Evolutionary conservation across 441 rosid species (phyloP).

Genomic region (Syzygium malaccense): DNA sequence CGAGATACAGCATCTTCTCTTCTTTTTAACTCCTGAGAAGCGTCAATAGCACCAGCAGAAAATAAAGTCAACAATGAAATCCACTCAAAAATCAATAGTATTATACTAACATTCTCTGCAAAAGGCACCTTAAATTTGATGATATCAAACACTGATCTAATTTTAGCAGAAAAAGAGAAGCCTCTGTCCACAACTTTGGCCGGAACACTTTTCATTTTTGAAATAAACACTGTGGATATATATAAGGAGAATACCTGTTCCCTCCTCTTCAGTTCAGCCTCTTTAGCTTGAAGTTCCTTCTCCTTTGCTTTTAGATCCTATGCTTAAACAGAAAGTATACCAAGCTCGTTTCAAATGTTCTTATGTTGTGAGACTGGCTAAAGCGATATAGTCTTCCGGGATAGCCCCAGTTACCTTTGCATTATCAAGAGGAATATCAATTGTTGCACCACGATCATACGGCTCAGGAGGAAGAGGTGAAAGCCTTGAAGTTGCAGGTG

Average conservation of each 20-base stretch:
- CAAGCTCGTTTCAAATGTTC: background rate
- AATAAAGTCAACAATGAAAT: background rate
- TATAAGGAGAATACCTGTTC: slow-evolving; percentile 57
- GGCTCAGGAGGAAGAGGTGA: slow-evolving; percentile 98
- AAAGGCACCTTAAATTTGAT: background rate
- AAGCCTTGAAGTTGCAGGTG: slow-evolving; percentile 68
- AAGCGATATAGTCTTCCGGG: background rate
- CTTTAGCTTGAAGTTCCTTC: slow-evolving; percentile 89
- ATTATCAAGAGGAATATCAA: slow-evolving; percentile 78
- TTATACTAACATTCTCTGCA: background rate
- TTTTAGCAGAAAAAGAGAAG: background rate
- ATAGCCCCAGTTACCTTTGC: slow-evolving; percentile 42
- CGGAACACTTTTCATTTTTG: background rate
- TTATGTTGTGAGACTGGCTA: background rate
- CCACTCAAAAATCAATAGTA: background rate
- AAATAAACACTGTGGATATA: background rate
- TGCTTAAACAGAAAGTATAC: slow-evolving; percentile 3
- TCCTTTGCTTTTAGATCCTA: slow-evolving; percentile 86
- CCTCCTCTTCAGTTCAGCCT: slow-evolving; percentile 74
- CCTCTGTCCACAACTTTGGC: background rate
- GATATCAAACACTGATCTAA: background rate
- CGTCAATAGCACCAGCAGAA: background rate
- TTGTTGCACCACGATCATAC: slow-evolving; percentile 83
- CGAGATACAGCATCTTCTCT: slow-evolving; percentile 82
- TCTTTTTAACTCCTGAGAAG: slow-evolving; percentile 69